phyloP scores from a whole-genome alignment of 768 basidiomycete genomes.

The Lactarius hatsudake region DNA sequence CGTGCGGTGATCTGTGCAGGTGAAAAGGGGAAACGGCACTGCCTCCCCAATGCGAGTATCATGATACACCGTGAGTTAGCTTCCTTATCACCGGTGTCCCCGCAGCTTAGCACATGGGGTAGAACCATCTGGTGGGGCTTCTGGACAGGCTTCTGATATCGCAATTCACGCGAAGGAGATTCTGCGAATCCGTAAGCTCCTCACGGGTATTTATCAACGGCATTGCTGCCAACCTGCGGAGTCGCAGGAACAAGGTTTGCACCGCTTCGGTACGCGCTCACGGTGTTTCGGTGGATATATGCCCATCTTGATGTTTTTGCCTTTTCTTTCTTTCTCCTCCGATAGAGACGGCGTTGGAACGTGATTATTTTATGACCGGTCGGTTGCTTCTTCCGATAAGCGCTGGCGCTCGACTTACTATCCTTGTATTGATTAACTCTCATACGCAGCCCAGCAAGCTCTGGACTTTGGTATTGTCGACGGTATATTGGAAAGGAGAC shows the following conservation, averaged over 20 bases:
- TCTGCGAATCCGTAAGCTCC: slow-evolving; percentile 74
- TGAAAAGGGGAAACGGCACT: slow-evolving; percentile 86
- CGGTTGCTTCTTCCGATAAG: slow-evolving; percentile 29
- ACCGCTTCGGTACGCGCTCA: slow-evolving; percentile 69
- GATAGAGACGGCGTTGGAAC: slow-evolving; percentile 82
- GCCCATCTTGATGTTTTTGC: slow-evolving; percentile 28
- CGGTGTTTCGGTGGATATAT: slow-evolving; percentile 23
- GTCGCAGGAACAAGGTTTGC: slow-evolving; percentile 56
- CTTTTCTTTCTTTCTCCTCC: slow-evolving; percentile 13
- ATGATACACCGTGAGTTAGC: slow-evolving; percentile 90
- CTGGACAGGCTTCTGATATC: slow-evolving; percentile 94
- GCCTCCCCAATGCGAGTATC: slow-evolving; percentile 89
- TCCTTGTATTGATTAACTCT: slow-evolving; percentile 24
- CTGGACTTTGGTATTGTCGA: slow-evolving; percentile 91
- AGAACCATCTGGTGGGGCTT: slow-evolving; percentile 97
- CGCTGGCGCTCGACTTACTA: slow-evolving; percentile 22
- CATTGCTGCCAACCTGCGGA: slow-evolving; percentile 77
- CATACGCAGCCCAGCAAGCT: slow-evolving; percentile 71
- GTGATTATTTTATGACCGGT: slow-evolving; percentile 97
- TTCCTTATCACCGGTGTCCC: slow-evolving; percentile 20
- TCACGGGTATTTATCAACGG: slow-evolving; percentile 86
- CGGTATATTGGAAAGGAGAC: slow-evolving; percentile 80
- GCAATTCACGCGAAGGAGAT: slow-evolving; percentile 98
- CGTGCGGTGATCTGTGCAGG: slow-evolving; percentile 39
- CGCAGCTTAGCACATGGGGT: not conserved